Base-by-base conservation (phyloP, 2,329 filamentous ascomycete genomes). In the Trichoderma guizhouense region DNA sequence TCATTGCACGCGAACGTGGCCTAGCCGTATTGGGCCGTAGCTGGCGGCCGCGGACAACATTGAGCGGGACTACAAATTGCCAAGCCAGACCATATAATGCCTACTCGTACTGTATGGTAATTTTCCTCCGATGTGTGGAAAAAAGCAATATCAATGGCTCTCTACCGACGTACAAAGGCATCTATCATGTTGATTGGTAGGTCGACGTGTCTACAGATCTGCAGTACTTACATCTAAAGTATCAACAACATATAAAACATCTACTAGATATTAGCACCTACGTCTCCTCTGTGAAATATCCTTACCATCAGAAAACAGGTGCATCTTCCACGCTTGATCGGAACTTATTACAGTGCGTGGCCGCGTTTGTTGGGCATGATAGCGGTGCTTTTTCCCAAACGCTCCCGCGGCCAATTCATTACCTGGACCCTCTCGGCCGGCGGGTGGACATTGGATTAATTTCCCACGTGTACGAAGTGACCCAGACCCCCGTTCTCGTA, bases 1-100 rank as follows among this genome's bases (percentile, higher is more conserved):
- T 43, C n/a, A 15, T 39, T 47, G 28, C 55, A 58, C 15, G 39
- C 66, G 39, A 69, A 34, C 57, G 66, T 26, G 39, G 66, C 57
- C 66, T 69, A 69, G 66, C 66, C 30, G n/a, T 15, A 62, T 69
- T 69, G 66, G 66, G 66, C 66, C 12, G 57, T 62, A 69, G 36
- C 11, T 24, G 47, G 47, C n/a, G 21, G 21, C 47, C 47, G 47
- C 47, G 21, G 47, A 53, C 47, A 53, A 53, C 47, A 53, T 53
- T 24, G 24, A 53, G 47, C 47, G 47, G 47, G 47, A 53, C 47
- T 11, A 3, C 21, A 53, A 24, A 53, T 53, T 53, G 47, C 47
- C 47, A 53, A 24, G 47, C 47, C 47, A 53, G n/a, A 53, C 47
- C n/a, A 53, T 21, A n/a, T 21, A 24, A 53, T 53, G 47, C n/a